Conservation (phyloP, 257 asterid species). For the Buddleja alternifolia region DNA sequence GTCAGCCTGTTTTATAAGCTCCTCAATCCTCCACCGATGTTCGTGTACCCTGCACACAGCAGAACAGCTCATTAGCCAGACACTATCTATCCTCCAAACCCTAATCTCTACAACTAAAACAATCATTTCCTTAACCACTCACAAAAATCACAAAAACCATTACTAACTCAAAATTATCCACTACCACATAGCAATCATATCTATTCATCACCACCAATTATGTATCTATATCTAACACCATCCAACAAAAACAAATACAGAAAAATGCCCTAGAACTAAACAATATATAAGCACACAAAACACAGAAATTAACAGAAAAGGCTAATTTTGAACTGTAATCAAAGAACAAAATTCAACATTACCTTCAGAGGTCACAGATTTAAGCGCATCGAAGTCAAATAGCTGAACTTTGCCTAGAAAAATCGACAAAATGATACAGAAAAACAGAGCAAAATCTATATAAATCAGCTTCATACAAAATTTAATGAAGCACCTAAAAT, state of each 20-base stretch:
- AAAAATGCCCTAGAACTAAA: constrained; percentile 14
- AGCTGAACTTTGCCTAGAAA: constrained; percentile 28
- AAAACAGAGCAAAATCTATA: constrained; percentile 29
- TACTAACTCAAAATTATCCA: constrained; percentile 17
- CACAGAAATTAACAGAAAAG: background rate
- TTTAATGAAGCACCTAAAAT: background rate
- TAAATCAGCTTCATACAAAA: constrained; percentile 27
- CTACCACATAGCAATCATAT: constrained; percentile 2
- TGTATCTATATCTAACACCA: background rate
- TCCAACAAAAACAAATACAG: background rate
- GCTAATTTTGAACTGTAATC: background rate
- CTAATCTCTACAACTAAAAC: constrained; percentile 30
- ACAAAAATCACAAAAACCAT: constrained; percentile 4
- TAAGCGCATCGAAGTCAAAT: constrained; percentile 31
- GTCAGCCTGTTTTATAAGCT: constrained; percentile 30
- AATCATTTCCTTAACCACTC: background rate
- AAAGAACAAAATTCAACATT: background rate
- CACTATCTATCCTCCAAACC: constrained; percentile 31
- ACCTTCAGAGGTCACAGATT: constrained; percentile 42
- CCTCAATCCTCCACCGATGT: constrained; percentile 33
- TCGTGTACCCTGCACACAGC: constrained; percentile 45
- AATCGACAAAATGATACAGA: background rate
- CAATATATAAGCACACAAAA: background rate
- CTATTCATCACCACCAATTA: background rate
- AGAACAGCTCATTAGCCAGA: constrained; percentile 38